phyloP scores from a whole-genome alignment of 495 filamentous ascomycete species.

The Aspergillus incahuasiensis region DNA sequence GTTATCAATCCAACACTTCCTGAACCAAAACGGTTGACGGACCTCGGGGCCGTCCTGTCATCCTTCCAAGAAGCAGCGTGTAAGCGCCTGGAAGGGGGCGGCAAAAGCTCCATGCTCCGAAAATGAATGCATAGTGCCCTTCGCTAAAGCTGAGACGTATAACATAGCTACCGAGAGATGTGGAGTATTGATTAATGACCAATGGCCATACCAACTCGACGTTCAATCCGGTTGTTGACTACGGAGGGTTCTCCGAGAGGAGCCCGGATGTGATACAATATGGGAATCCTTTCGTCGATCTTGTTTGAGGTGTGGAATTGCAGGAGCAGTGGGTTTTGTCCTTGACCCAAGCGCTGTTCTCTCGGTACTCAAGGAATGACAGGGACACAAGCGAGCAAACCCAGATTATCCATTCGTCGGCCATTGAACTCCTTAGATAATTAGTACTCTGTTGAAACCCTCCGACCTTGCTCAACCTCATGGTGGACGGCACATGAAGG shows the following conservation, averaged over 20 bases:
- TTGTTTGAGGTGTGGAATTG: background rate
- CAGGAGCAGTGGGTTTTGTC: background rate
- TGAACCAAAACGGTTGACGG: constrained; percentile 20
- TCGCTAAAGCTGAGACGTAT: background rate
- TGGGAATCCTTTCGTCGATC: constrained; percentile 2
- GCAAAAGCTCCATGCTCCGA: constrained; percentile 18
- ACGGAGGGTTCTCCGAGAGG: constrained; percentile 28
- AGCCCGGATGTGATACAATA: constrained; percentile 5
- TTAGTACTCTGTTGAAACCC: background rate
- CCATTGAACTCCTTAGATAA: background rate
- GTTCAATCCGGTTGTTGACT: constrained; percentile 11
- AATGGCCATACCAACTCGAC: constrained; percentile 2
- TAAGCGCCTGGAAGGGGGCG: constrained; percentile 9
- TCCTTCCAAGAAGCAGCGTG: constrained; percentile 18
- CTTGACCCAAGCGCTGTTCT: background rate
- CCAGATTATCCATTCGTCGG: background rate
- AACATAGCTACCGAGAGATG: background rate
- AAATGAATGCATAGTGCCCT: constrained; percentile 10
- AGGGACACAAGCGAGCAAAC: background rate
- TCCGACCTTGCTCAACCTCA: background rate
- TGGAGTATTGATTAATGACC: background rate
- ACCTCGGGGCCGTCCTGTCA: constrained; percentile 23
- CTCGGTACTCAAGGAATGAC: background rate
- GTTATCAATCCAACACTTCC: background rate
- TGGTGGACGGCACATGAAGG: background rate